These are phyloP conservation scores for Pistacia atlantica DNA, from an alignment of 345 rosid species.

Conservation along the genomic window DNA sequence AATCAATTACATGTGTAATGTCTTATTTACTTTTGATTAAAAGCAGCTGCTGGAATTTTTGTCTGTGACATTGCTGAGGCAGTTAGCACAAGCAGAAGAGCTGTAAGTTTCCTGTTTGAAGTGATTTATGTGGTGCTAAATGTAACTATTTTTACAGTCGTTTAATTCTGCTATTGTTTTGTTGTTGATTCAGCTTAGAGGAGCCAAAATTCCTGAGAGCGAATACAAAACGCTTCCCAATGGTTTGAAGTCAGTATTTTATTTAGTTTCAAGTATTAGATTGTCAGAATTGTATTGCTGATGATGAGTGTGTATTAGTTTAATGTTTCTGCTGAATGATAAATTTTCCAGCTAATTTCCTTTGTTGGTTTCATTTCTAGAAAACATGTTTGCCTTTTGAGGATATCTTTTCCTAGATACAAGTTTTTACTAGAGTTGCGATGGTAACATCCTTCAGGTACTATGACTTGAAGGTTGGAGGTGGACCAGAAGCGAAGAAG, in stretches of 20 bases:
- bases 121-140: not conserved
- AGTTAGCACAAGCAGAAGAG: slow-evolving; percentile 70
- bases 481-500: slow-evolving; percentile 70
- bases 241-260: slow-evolving; percentile 75
- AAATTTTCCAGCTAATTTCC: not conserved
- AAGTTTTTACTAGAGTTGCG: slow-evolving; percentile 23
- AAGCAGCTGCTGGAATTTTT: slow-evolving; percentile 50
- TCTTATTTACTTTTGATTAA: slow-evolving; percentile 17
- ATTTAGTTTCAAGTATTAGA: slow-evolving; percentile 1
- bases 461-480: slow-evolving; percentile 93
- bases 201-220: slow-evolving; percentile 81
- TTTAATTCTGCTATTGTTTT: slow-evolving; percentile 20
- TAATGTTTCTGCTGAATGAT: no score
- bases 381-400: not conserved
- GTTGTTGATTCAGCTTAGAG: slow-evolving; percentile 64
- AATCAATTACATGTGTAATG: not conserved
- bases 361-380: not conserved
- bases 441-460: slow-evolving; percentile 51
- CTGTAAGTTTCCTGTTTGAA: slow-evolving; percentile 46
- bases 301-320: no score
- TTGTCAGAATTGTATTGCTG: not conserved
- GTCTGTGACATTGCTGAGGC: slow-evolving; percentile 68
- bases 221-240: slow-evolving; percentile 79
- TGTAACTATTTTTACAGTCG: not conserved
- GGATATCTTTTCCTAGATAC: not conserved